Percentiles rank a stretch among this genome's conserved stretches.
These are phyloP conservation scores for Albophoma yamanashiensis DNA, from an alignment of 2,329 filamentous ascomycete species.

Conservation along the genomic window DNA sequence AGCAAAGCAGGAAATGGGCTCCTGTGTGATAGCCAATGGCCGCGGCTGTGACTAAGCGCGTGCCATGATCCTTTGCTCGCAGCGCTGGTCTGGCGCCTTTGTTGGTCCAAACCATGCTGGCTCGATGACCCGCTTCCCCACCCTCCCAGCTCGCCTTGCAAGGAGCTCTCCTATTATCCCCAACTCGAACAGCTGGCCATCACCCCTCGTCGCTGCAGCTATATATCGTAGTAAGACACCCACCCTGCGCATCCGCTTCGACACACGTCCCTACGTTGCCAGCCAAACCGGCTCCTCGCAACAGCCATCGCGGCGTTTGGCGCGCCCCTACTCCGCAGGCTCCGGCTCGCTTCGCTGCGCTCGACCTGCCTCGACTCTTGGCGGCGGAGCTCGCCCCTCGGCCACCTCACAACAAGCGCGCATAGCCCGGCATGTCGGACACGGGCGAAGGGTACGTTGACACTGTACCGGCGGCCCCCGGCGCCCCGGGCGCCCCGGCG, in stretches of 20 bases:
- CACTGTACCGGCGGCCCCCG: not conserved
- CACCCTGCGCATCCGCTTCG: not conserved
- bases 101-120: not conserved
- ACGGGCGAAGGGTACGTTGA: conserved; percentile 17
- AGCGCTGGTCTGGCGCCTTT: not conserved
- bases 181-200: not conserved
- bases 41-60: not conserved
- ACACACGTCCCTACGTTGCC: not conserved
- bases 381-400: not conserved
- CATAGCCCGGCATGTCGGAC: conserved; percentile 17
- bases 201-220: not conserved
- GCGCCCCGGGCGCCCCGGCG: not conserved
- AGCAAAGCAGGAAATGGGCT: not conserved
- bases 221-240: not conserved
- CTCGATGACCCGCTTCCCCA: not conserved
- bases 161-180: not conserved
- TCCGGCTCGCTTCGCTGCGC: not conserved
- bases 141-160: not conserved
- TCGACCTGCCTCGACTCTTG: not conserved
- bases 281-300: not conserved
- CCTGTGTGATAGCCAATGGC: not conserved
- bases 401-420: not conserved
- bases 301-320: not conserved
- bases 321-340: not conserved
- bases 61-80: not conserved